phyloP scores from a whole-genome alignment of 2,329 filamentous ascomycete species.

The Fusarium foetens region DNA sequence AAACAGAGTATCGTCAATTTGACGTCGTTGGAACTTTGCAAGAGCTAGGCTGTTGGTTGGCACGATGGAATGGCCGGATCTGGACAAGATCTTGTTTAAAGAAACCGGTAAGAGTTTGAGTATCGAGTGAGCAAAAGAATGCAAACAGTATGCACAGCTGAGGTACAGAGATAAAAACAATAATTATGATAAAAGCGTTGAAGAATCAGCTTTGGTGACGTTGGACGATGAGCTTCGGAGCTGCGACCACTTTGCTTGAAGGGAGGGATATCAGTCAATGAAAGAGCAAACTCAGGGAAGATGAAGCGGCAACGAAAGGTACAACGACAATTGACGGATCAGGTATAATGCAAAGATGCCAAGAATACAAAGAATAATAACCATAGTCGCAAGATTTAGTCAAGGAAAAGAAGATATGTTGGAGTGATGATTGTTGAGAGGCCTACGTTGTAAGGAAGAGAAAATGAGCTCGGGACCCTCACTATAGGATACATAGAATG shows the following conservation, averaged over 20 bases:
- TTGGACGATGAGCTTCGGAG: slow-evolving; percentile 14
- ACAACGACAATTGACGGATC: slow-evolving; percentile 31
- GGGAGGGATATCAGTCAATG: background rate
- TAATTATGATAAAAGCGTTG: background rate
- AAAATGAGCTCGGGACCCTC: slow-evolving; percentile 27
- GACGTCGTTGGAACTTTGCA: slow-evolving; percentile 12
- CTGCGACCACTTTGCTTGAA: slow-evolving; percentile 17
- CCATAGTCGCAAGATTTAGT: slow-evolving; percentile 29
- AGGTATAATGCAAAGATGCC: slow-evolving; percentile 31
- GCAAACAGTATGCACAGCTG: slow-evolving; percentile 6
- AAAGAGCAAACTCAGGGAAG: slow-evolving; percentile 19
- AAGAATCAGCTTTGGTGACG: background rate
- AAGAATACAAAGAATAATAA: slow-evolving; percentile 36
- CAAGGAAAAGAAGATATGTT: slow-evolving; percentile 3
- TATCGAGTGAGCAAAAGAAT: slow-evolving; percentile 8
- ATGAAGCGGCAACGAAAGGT: slow-evolving; percentile 28
- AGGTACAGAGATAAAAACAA: background rate
- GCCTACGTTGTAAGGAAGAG: slow-evolving; percentile 29
- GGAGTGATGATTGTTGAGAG: slow-evolving; percentile 1
- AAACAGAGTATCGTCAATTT: background rate
- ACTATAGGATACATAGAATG: background rate
- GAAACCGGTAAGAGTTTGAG: slow-evolving; percentile 10
- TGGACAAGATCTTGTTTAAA: slow-evolving; percentile 1
- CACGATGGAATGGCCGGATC: slow-evolving; percentile 26
- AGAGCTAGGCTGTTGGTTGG: slow-evolving; percentile 18